A percentile compares a stretch with the other conserved stretches of the same genome.
Evolutionary conservation across 2,329 filamentous ascomycete genomes (phyloP).

Genomic region (Pseudogymnoascus sp.): DNA sequence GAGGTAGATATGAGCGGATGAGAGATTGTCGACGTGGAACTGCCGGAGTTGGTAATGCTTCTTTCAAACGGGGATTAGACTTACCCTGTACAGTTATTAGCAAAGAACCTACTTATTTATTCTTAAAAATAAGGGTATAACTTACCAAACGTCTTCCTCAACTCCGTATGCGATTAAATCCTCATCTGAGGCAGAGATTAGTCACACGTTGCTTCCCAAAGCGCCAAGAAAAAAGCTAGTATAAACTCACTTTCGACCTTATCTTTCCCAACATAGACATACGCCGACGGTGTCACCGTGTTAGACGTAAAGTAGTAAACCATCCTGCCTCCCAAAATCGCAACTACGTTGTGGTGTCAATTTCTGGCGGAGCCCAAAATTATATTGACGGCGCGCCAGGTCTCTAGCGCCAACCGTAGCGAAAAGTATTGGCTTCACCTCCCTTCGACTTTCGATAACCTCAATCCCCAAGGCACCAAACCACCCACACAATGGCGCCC

Average conservation of each 20-base stretch:
- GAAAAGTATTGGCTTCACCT: slow-evolving; percentile 11
- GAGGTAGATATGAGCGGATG: slow-evolving; percentile 92
- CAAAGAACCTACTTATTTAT: neutral
- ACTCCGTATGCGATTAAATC: slow-evolving; percentile 90
- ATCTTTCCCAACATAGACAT: slow-evolving; percentile 95
- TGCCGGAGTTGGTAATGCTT: slow-evolving; percentile 29
- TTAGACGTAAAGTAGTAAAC: slow-evolving; percentile 94
- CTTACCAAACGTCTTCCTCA: slow-evolving; percentile 90
- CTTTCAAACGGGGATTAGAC: slow-evolving; percentile 6
- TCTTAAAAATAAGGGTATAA: slow-evolving; percentile 14
- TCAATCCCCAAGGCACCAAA: slow-evolving; percentile 11
- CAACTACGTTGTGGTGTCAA: neutral
- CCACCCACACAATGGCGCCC: slow-evolving; percentile 28
- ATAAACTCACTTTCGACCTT: slow-evolving; percentile 80
- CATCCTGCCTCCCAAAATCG: slow-evolving; percentile 45
- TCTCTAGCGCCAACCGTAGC: slow-evolving; percentile 19
- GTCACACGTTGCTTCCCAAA: slow-evolving; percentile 12
- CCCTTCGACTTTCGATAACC: slow-evolving; percentile 6
- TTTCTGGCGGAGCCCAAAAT: slow-evolving; percentile 15
- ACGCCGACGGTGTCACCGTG: slow-evolving; percentile 71
- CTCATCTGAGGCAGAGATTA: slow-evolving; percentile 59
- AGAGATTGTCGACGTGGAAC: slow-evolving; percentile 98
- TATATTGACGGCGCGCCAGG: slow-evolving; percentile 25
- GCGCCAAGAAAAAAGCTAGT: neutral
- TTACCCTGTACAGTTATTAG: slow-evolving; percentile 12